Evolutionary conservation across 129 eudicot genomes (phyloP).

Genomic region (Centaurea solstitialis): DNA sequence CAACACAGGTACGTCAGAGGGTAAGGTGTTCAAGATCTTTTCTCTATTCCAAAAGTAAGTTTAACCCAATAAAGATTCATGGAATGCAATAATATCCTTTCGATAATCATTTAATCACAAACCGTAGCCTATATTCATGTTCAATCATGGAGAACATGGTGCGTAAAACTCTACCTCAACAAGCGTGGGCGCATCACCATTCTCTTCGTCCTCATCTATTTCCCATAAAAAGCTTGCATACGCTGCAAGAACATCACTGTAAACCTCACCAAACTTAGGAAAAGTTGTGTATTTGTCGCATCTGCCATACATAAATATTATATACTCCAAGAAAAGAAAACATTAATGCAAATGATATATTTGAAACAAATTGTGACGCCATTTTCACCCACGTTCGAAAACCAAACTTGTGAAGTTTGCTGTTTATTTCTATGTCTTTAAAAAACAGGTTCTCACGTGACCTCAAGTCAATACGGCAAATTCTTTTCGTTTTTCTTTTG

Average conservation of each 20-base stretch:
- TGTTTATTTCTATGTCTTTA: no score
- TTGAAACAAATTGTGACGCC: neutral
- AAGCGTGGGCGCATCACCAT: conserved; percentile 29
- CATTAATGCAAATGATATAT: neutral
- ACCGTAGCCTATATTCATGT: neutral
- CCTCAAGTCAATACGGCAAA: no score
- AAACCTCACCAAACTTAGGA: conserved; percentile 8
- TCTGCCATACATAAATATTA: neutral
- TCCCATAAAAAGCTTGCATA: conserved; percentile 93
- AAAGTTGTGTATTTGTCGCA: neutral
- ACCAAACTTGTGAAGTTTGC: no score
- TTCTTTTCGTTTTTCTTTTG: no score
- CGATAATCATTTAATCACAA: neutral
- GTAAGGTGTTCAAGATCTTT: neutral
- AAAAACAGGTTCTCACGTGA: no score
- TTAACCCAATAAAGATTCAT: conserved; percentile 4
- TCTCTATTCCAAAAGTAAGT: neutral
- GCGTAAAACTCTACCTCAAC: conserved; percentile 33
- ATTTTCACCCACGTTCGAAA: no score
- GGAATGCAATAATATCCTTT: neutral
- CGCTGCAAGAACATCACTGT: conserved; percentile 80
- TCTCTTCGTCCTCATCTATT: conserved; percentile 49
- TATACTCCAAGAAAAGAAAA: neutral
- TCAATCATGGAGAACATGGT: neutral
- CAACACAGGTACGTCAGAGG: neutral